A percentile compares a stretch with the other conserved stretches of the same genome.
phyloP scores from a whole-genome alignment of 345 rosid species.

The Cochlearia excelsa region DNA sequence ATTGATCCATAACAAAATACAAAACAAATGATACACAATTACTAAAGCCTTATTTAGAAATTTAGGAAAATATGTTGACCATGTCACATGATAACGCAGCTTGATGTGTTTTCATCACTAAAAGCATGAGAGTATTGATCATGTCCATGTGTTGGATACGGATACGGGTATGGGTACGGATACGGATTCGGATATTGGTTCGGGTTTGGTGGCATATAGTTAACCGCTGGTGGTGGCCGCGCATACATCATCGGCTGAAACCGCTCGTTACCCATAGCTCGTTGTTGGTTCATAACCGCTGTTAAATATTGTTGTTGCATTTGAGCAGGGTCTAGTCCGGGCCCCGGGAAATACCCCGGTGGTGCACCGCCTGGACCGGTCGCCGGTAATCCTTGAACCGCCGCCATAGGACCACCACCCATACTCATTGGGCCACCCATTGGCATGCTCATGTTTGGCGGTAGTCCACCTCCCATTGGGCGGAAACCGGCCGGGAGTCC shows the following conservation, averaged over 20 bases:
- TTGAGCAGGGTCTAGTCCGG: constrained; percentile 62
- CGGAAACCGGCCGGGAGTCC: constrained; percentile 25
- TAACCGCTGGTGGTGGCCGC: constrained; percentile 77
- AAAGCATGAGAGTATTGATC: constrained; percentile 54
- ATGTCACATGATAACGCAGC: constrained; percentile 83
- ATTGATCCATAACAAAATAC: background rate
- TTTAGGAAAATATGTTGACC: background rate
- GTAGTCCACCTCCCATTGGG: constrained; percentile 43
- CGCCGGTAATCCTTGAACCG: constrained; percentile 87
- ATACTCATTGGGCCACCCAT: constrained; percentile 44
- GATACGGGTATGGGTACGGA: constrained; percentile 42
- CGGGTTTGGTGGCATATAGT: constrained; percentile 63
- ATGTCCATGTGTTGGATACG: constrained; percentile 26
- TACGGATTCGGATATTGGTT: constrained; percentile 45
- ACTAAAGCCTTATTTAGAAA: constrained; percentile 17
- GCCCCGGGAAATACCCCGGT: constrained; percentile 62
- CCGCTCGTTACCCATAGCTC: constrained; percentile 73
- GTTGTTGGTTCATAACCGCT: constrained; percentile 86
- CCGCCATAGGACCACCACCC: constrained; percentile 46
- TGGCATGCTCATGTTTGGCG: constrained; percentile 43
- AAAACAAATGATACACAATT: constrained; percentile 23
- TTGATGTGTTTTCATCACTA: constrained; percentile 86
- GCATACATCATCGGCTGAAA: constrained; percentile 93
- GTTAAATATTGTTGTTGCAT: constrained; percentile 62
- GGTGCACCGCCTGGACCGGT: constrained; percentile 42